Conservation (phyloP, 2,329 filamentous ascomycete genomes). For the Penicillium aurantiogriseum region DNA sequence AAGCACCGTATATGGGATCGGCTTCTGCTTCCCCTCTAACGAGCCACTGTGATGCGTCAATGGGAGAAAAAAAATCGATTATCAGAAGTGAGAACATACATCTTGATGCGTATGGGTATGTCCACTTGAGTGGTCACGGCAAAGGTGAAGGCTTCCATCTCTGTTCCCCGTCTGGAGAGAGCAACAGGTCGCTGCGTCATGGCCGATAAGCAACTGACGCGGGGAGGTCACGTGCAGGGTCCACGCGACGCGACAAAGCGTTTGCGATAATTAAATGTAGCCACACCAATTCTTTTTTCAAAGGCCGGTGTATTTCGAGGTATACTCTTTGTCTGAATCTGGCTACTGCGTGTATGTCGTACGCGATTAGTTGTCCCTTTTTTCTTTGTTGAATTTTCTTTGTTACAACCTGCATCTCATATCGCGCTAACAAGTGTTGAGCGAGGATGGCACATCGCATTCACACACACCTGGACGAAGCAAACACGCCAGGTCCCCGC, state of each 20-base stretch:
- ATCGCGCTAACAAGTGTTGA: conserved; percentile 17
- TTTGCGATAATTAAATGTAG: neutral
- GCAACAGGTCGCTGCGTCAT: conserved; percentile 8
- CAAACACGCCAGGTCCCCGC: conserved; percentile 9
- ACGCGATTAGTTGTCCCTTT: neutral
- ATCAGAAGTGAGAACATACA: conserved; percentile 48
- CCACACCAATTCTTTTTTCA: neutral
- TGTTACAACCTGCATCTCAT: conserved; percentile 5
- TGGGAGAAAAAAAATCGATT: neutral
- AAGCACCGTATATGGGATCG: conserved; percentile 73
- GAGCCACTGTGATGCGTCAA: conserved; percentile 56
- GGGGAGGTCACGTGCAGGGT: conserved; percentile 14
- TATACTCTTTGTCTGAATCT: neutral
- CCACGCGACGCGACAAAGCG: conserved; percentile 11
- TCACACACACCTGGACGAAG: conserved; percentile 17
- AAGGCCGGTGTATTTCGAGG: neutral
- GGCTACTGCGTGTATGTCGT: neutral
- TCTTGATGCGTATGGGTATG: conserved; percentile 64
- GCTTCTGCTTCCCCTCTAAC: conserved; percentile 74
- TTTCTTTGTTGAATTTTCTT: conserved; percentile 3
- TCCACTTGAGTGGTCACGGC: conserved; percentile 82
- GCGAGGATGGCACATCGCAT: conserved; percentile 31
- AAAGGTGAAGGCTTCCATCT: conserved; percentile 95
- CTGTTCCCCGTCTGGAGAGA: neutral
- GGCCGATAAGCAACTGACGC: conserved; percentile 7